phyloP scores from a whole-genome alignment of 441 rosid genomes.

The Mallotus repandus region DNA sequence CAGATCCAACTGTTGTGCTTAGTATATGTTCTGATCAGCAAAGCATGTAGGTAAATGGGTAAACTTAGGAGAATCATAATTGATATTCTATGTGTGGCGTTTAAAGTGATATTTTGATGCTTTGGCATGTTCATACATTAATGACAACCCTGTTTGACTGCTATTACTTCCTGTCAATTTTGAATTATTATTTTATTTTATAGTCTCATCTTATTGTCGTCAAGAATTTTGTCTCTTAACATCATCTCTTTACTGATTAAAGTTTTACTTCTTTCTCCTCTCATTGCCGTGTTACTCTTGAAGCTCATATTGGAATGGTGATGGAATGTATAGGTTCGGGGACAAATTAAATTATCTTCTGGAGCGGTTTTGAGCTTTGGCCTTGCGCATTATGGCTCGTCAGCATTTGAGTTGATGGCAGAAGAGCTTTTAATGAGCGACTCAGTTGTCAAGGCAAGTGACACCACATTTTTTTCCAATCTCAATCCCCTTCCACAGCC shows the following conservation, averaged over 20 bases:
- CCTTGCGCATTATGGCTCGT: slow-evolving; percentile 70
- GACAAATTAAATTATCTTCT: slow-evolving; percentile 59
- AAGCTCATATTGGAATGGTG: not conserved
- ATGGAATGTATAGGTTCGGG: slow-evolving; percentile 46
- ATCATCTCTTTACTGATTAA: not conserved
- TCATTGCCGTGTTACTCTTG: not conserved
- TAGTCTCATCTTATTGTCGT: not conserved
- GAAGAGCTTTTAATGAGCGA: slow-evolving; percentile 87
- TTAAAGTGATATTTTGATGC: not conserved
- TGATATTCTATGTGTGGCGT: not conserved
- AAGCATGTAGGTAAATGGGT: not conserved
- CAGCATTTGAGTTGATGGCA: slow-evolving; percentile 89
- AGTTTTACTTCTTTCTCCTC: not conserved
- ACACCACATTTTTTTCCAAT: not conserved
- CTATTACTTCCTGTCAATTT: not conserved
- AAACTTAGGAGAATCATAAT: not conserved
- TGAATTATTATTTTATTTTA: not conserved
- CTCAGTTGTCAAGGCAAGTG: slow-evolving; percentile 71
- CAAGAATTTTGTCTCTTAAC: not conserved
- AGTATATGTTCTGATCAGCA: no score
- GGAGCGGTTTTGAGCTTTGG: slow-evolving; percentile 82
- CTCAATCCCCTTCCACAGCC: not conserved
- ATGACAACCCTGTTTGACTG: not conserved
- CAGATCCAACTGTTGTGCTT: not conserved
- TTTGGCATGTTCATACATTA: not conserved